phyloP scores from a whole-genome alignment of 2,329 filamentous ascomycete genomes.

The Pseudogymnoascus sp. region DNA sequence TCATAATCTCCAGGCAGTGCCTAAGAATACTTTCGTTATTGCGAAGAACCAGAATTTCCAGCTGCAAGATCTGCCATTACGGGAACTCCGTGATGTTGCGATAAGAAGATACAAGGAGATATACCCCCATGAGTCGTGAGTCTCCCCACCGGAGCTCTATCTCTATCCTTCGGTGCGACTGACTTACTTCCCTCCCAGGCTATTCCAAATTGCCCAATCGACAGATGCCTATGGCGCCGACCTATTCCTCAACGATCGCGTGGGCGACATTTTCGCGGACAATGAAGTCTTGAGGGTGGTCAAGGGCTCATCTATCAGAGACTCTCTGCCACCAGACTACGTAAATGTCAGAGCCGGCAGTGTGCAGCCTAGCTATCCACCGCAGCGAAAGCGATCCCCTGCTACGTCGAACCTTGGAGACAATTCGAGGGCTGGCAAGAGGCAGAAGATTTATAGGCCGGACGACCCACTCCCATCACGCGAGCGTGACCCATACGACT shows the following conservation, averaged over 20 bases:
- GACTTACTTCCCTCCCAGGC: not conserved
- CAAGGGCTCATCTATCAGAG: constrained; percentile 10
- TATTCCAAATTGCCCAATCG: constrained; percentile 10
- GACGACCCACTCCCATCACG: not conserved
- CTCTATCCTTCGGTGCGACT: not conserved
- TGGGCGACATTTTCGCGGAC: constrained; percentile 11
- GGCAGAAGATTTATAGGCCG: constrained; percentile 1
- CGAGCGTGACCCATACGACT: not conserved
- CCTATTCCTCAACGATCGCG: constrained; percentile 10
- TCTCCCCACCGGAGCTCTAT: not conserved
- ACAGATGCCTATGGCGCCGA: constrained; percentile 9
- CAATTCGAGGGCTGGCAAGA: constrained; percentile 4
- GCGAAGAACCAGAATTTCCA: constrained; percentile 5
- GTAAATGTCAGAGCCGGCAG: not conserved
- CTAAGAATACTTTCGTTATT: constrained; percentile 6
- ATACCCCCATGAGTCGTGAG: constrained; percentile 12
- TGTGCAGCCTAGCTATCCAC: not conserved
- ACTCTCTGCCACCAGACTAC: constrained; percentile 6
- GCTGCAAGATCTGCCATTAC: constrained; percentile 2
- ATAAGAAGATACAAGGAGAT: constrained; percentile 11
- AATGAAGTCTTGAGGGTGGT: constrained; percentile 11
- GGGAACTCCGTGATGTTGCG: constrained; percentile 3
- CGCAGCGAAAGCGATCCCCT: constrained; percentile 8
- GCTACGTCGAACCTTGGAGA: constrained; percentile 6
- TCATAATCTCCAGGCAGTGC: not conserved